Base-by-base conservation (phyloP, 2,329 filamentous ascomycete species). In the Diaporthe vexans region DNA sequence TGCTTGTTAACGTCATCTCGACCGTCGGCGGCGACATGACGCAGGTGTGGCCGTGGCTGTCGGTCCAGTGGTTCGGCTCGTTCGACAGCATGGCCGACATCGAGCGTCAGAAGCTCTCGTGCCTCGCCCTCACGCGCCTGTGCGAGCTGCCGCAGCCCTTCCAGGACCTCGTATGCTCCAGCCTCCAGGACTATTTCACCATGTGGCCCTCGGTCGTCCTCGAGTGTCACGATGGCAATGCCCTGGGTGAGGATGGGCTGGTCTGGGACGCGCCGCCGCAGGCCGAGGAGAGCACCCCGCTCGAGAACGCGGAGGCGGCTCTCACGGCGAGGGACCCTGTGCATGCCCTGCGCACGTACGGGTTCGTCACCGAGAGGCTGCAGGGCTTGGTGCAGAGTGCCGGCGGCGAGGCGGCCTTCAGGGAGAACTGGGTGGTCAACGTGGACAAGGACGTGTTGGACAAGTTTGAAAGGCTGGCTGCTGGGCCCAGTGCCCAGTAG, bases 201-300 rank as follows among this genome's bases (percentile, higher is more conserved):
- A 88, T 95, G 84, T 97, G 94, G 94, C 94, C 92, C 1, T 90
- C 89, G 76, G 88, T 94, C 1, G 85, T 95, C 40, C 84, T 84
- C 1, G 92, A 95, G 78, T 83, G 95, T 67, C 86, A 92, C 70
- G 91, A 92, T 59, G 90, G 90, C 33, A 85, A 87, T 54, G 86
- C 87, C 35, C 86, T 88, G 61, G 86, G 83, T 2, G 81, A 82
- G 1, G 90, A 92, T 79, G 85, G 83, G 71, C 83, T 90, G n/a
- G 84, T 91, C 17, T 87, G 86, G 84, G 80, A 78, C 0, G 79
- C 83, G 0, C 74, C 80, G 2, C 76, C 81, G 10, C 77, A 80
- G 7, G 84, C 81, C 7, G 88, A 91, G 77, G 91, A 86, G 80
- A 89, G 91, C 79, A 90, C 88, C 40, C 87, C 88, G 1, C 88